Base-by-base conservation (phyloP, 2,329 filamentous ascomycete genomes). In the Chaetomiaceae sp. region DNA sequence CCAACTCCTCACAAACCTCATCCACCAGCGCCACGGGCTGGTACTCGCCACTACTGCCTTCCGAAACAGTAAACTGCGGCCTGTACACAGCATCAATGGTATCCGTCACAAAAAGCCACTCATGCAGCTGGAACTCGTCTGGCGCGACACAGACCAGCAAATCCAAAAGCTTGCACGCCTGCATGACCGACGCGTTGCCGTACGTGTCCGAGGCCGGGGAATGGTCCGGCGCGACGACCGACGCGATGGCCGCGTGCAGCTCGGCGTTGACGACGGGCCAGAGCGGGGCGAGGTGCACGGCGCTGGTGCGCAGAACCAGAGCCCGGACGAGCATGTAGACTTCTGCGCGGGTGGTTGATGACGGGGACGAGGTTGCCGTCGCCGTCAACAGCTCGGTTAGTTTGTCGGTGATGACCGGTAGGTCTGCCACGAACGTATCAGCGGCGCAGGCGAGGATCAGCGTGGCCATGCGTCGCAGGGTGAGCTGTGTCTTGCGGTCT, bases 21-120 rank as follows among this genome's bases (percentile, higher is more conserved):
- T 97, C 94, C 0, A 88, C 87, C 5, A 97, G 79, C 3, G 89
- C 89, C 3, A 88, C 75, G 1, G 89, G 80, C 56, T 84, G 79
- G 72, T 85, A 86, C 15, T 48, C 46, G 5, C 33, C 42, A 47
- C 77, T 74, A 14, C 82, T 72, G 7, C 14, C 9, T 7, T 12
- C 27, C 4, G 8, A n/a, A n/a, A n/a, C n/a, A n/a, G n/a, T 29
- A 22, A 43, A 44, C 49, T 55, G 38, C 0, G 89, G 85, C 12
- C 88, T 84, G 70, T 99, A 95, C 31, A 99, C 88, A 1, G 94
- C 91, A 64, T 99, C 94, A 59, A 96, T 91, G 14, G 92, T 97
- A 70, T 99, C 94, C 1, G 91, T 95, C 51, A 99, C 85, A 69
- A 96, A 99, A 4, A 97, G 82, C 94, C 94, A 99, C 74, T 96